A percentile compares a stretch with the other conserved stretches of the same genome.
phyloP scores from a whole-genome alignment of 805 yeast genomes.

The Tetrapisispora fleetii region DNA sequence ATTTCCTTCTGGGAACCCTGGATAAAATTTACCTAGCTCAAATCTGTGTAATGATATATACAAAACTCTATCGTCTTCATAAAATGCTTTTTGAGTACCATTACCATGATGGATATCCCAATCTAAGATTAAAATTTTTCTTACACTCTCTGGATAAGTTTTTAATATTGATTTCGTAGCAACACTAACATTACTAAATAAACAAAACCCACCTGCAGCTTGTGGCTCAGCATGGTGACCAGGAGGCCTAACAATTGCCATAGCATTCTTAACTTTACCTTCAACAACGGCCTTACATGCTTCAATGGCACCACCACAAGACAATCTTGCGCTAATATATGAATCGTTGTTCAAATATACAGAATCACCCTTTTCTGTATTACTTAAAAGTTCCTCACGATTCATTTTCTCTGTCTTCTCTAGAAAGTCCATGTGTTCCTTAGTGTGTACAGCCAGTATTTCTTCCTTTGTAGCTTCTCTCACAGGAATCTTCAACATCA shows the following conservation, averaged over 20 bases:
- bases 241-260: constrained; percentile 96
- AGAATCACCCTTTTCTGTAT: constrained; percentile 88
- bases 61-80: constrained; percentile 79
- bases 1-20: constrained; percentile 83
- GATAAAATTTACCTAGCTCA: constrained; percentile 86
- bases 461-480: constrained; percentile 85
- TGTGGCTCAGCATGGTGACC: constrained; percentile 99
- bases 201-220: constrained; percentile 92
- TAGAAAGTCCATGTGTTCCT: constrained; percentile 66
- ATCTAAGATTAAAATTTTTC: constrained; percentile 74
- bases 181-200: constrained; percentile 93
- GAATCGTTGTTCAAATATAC: constrained; percentile 92
- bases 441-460: constrained; percentile 75
- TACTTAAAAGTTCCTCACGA: constrained; percentile 63
- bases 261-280: constrained; percentile 79
- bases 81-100: constrained; percentile 92
- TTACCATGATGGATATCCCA: constrained; percentile 99
- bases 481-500: constrained; percentile 82
- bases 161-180: constrained; percentile 82
- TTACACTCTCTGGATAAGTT: constrained; percentile 78
- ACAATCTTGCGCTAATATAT: constrained; percentile 71
- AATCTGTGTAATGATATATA: constrained; percentile 89
- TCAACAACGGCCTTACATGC: constrained; percentile 94
- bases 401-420: constrained; percentile 69
- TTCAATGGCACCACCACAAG: constrained; percentile 96